Conservation (phyloP, 2,329 filamentous ascomycete genomes). For the Huntiella moniliformis region DNA sequence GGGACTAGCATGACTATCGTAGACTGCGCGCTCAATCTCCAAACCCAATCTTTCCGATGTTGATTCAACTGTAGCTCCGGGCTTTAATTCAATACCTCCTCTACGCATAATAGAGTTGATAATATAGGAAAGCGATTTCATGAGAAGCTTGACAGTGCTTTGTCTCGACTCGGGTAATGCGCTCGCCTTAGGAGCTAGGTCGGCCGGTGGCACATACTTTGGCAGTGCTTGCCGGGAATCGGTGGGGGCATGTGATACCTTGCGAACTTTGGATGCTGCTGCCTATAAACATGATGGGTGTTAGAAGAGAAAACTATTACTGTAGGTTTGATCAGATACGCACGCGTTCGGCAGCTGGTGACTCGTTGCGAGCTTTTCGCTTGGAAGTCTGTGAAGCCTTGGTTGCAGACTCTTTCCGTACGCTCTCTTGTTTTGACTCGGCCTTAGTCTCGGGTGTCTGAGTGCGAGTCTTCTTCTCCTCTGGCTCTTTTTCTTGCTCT, state of each 20-base stretch:
- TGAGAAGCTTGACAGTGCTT: slow-evolving; percentile 49
- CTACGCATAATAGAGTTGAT: slow-evolving; percentile 50
- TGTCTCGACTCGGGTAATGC: slow-evolving; percentile 46
- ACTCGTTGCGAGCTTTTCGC: slow-evolving; percentile 38
- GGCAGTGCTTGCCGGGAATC: slow-evolving; percentile 17
- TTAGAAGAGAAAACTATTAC: neutral
- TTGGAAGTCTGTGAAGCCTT: slow-evolving; percentile 27
- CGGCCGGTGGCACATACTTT: slow-evolving; percentile 30
- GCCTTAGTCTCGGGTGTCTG: slow-evolving; percentile 16
- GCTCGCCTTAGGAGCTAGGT: slow-evolving; percentile 30
- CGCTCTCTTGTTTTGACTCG: slow-evolving; percentile 24
- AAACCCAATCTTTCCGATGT: slow-evolving; percentile 54
- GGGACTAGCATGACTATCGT: slow-evolving; percentile 33
- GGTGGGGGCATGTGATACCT: slow-evolving; percentile 32
- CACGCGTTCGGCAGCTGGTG: slow-evolving; percentile 36
- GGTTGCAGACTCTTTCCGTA: slow-evolving; percentile 20
- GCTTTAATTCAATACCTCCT: slow-evolving; percentile 41
- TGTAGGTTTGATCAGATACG: slow-evolving; percentile 10
- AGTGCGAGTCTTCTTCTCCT: slow-evolving; percentile 13
- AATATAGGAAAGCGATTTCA: slow-evolving; percentile 48
- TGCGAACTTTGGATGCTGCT: slow-evolving; percentile 28
- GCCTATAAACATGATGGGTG: neutral
- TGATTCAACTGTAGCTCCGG: slow-evolving; percentile 42
- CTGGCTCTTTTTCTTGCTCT: slow-evolving; percentile 28
- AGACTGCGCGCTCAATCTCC: slow-evolving; percentile 57